Percentiles rank a stretch among this genome's conserved stretches.
These are phyloP conservation scores for Lactarius sanguifluus DNA, from an alignment of 768 basidiomycete species.

Conservation along the genomic window DNA sequence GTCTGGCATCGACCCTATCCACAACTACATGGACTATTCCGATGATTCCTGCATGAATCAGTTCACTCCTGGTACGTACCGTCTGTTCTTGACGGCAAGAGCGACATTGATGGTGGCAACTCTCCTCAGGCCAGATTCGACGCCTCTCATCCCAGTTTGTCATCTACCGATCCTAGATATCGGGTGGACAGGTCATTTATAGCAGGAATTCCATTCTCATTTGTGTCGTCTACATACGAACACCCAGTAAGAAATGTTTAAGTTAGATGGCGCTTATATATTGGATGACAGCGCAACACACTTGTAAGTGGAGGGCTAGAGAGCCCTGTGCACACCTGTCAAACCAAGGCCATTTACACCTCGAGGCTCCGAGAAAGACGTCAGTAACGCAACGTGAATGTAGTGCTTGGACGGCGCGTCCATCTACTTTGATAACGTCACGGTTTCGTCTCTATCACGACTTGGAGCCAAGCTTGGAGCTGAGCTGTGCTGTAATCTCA, in stretches of 20 bases:
- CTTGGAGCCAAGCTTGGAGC: too few species aligned
- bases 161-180: slow-evolving; percentile 41
- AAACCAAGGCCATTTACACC: too few species aligned
- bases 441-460: too few species aligned
- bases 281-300: neutral
- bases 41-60: slow-evolving; percentile 51
- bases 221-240: neutral
- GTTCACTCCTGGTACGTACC: slow-evolving; percentile 44
- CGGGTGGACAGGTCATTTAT: neutral
- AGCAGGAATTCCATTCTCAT: neutral
- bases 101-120: neutral
- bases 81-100: neutral
- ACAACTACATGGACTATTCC: slow-evolving; percentile 58
- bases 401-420: too few species aligned
- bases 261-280: neutral
- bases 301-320: too few species aligned
- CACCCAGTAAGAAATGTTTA: neutral
- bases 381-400: too few species aligned
- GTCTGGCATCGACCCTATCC: slow-evolving; percentile 43
- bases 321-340: too few species aligned
- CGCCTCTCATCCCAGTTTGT: slow-evolving; percentile 44
- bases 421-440: too few species aligned
- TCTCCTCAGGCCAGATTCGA: slow-evolving; percentile 33
- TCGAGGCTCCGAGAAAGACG: too few species aligned
- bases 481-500: too few species aligned